Evolutionary conservation across 495 filamentous ascomycete species (phyloP).

Genomic region (Penicillium lividum): DNA sequence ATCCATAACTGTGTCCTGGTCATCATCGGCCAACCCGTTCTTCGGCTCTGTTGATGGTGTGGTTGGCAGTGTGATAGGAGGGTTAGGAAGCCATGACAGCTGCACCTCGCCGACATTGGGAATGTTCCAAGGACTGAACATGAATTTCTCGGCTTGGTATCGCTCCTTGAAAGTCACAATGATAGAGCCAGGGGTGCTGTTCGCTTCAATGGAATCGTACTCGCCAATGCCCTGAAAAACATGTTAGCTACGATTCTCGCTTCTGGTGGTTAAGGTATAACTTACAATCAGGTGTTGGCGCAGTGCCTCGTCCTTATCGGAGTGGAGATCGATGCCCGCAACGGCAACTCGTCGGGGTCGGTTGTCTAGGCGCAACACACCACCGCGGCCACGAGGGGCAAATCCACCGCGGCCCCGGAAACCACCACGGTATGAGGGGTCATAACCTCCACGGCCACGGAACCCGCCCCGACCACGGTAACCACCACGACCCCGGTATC

Average conservation of each 20-base stretch:
- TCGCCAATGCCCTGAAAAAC: constrained; percentile 72
- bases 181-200: constrained; percentile 56
- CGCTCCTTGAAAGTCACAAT: constrained; percentile 86
- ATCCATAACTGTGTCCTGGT: constrained; percentile 44
- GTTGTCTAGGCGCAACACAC: constrained; percentile 82
- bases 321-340: constrained; percentile 65
- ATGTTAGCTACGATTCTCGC: constrained; percentile 10
- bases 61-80: constrained; percentile 30
- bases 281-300: constrained; percentile 85
- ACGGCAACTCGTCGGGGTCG: constrained; percentile 77
- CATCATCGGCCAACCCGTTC: constrained; percentile 30
- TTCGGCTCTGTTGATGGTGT: constrained; percentile 25
- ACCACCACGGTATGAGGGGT: constrained; percentile 46
- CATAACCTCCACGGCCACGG: constrained; percentile 45
- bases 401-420: constrained; percentile 60
- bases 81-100: constrained; percentile 67
- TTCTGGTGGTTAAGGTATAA: constrained; percentile 24
- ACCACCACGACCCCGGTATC: constrained; percentile 27
- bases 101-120: constrained; percentile 76
- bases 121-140: constrained; percentile 66
- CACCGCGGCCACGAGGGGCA: constrained; percentile 44
- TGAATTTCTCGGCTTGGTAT: constrained; percentile 84
- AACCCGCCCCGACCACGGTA: constrained; percentile 50
- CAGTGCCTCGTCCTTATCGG: constrained; percentile 78
- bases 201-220: constrained; percentile 71